Evolutionary conservation across 805 yeast genomes (phyloP).

Genomic region (Kazachstania psychrophila): DNA sequence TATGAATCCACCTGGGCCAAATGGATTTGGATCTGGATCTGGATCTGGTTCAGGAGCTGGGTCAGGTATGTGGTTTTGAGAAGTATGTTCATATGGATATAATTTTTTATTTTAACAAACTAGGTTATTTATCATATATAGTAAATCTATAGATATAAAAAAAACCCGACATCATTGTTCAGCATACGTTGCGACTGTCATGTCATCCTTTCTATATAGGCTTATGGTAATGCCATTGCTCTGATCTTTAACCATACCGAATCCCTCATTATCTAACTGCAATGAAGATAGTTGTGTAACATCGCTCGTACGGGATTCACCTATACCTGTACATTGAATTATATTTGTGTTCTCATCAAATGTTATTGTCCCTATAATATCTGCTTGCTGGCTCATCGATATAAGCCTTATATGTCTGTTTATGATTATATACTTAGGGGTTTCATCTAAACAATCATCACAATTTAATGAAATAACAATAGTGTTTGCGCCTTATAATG

Average conservation of each 20-base stretch:
- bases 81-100: conserved; percentile 2
- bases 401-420: background rate
- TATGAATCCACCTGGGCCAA: conserved; percentile 6
- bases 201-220: conserved; percentile 21
- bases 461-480: too few relatives aligned
- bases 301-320: conserved; percentile 21
- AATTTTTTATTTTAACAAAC: background rate
- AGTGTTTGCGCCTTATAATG: too few relatives aligned
- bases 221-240: conserved; percentile 10
- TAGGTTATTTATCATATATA: background rate
- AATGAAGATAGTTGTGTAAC: conserved; percentile 17
- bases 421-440: too few relatives aligned
- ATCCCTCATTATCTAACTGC: conserved; percentile 22
- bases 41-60: conserved; percentile 3
- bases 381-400: background rate
- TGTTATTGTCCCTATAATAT: conserved; percentile 20
- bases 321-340: conserved; percentile 26
- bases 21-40: conserved; percentile 2
- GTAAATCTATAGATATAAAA: background rate
- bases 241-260: conserved; percentile 15
- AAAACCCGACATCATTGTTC: background rate
- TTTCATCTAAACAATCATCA: too few relatives aligned
- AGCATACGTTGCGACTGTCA: conserved; percentile 24
- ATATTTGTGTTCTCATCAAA: conserved; percentile 27
- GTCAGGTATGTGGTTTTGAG: conserved; percentile 10